phyloP scores from a whole-genome alignment of 169 alveolate genomes.

The Plasmodium vivax region DNA sequence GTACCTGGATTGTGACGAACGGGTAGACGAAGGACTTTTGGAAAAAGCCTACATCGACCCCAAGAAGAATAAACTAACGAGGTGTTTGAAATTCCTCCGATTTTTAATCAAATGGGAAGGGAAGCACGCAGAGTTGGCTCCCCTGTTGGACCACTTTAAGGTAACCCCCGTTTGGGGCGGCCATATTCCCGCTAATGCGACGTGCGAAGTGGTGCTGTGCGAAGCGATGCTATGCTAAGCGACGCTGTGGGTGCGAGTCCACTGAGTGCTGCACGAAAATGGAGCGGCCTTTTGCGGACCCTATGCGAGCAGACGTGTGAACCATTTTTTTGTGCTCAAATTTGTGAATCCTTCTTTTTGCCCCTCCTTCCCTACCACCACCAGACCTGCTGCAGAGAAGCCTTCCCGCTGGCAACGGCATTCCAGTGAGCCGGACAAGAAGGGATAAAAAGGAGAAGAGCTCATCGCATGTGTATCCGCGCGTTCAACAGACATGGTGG shows the following conservation, averaged over 20 bases:
- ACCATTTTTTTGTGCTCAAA: background rate
- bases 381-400: slow-evolving; percentile 26
- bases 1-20: slow-evolving; percentile 30
- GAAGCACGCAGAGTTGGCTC: slow-evolving; percentile 5
- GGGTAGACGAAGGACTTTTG: slow-evolving; percentile 20
- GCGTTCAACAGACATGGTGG: background rate
- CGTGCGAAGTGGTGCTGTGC: background rate
- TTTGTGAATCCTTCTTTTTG: background rate
- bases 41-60: slow-evolving; percentile 7
- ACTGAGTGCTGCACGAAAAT: background rate
- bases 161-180: background rate
- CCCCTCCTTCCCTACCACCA: background rate
- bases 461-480: background rate
- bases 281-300: background rate
- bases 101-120: slow-evolving; percentile 27
- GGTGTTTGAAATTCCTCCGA: slow-evolving; percentile 64
- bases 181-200: background rate
- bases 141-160: slow-evolving; percentile 16
- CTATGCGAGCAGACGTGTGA: background rate
- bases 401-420: slow-evolving; percentile 60
- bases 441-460: background rate
- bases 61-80: slow-evolving; percentile 49
- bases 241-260: background rate
- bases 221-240: background rate
- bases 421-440: slow-evolving; percentile 20